Percentiles rank a stretch among this genome's conserved stretches.
Evolutionary conservation across 805 yeast species (phyloP).

Genomic region (Ogataea polymorpha): DNA sequence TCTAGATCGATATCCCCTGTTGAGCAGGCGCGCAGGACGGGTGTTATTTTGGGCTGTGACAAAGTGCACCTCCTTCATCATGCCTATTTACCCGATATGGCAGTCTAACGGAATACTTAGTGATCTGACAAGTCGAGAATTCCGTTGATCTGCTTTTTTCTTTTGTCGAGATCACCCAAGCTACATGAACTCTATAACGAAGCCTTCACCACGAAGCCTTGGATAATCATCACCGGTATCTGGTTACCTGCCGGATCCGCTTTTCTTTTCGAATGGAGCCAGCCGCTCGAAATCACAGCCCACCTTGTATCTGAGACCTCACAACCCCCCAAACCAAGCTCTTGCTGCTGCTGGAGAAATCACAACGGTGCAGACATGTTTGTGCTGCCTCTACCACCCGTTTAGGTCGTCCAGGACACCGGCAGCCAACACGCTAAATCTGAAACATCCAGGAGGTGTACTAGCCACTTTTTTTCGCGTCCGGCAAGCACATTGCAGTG

Average conservation of each 20-base stretch:
- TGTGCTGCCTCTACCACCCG: not conserved
- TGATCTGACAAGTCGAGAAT: conserved; percentile 1
- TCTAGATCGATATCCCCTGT: not conserved
- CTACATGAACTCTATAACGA: too few relatives aligned
- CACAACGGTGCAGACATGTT: not conserved
- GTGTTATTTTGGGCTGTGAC: not conserved
- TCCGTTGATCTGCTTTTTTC: not conserved
- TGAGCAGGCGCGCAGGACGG: not conserved
- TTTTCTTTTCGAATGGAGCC: not conserved
- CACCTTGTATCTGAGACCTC: too few relatives aligned
- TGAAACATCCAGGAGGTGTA: conserved; percentile 13
- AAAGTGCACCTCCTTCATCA: not conserved
- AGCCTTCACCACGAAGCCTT: too few relatives aligned
- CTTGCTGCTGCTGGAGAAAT: not conserved
- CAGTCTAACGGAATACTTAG: not conserved
- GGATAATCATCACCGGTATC: not conserved
- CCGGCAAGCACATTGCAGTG: conserved; percentile 2
- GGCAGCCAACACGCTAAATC: conserved; percentile 7
- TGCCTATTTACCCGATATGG: not conserved
- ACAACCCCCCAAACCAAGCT: not conserved
- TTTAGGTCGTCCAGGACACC: not conserved
- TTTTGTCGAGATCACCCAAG: not conserved
- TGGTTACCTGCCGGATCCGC: not conserved
- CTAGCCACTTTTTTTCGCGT: conserved; percentile 10
- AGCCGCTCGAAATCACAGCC: too few relatives aligned